These are phyloP conservation scores for Claviceps sp. DNA, from an alignment of 2,329 filamentous ascomycete genomes.

Conservation along the genomic window DNA sequence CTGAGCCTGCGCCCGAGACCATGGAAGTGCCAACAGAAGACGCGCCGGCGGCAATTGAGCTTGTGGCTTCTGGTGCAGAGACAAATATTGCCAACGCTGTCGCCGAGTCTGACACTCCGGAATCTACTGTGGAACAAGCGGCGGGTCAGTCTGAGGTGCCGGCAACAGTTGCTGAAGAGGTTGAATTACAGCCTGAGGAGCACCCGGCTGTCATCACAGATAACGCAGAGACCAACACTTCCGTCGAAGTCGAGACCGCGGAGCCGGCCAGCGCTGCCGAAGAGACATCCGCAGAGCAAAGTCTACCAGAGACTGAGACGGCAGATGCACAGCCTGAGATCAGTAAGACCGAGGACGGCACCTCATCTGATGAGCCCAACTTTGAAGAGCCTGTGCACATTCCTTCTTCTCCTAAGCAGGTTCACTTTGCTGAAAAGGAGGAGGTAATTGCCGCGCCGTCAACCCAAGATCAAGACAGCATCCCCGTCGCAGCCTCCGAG, in stretches of 20 bases:
- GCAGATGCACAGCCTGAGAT: neutral
- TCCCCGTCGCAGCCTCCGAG: neutral
- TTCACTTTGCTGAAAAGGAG: conserved; percentile 6
- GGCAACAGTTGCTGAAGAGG: neutral
- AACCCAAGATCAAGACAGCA: neutral
- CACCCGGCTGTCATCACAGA: neutral
- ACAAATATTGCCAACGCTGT: neutral
- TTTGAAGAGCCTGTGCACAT: neutral
- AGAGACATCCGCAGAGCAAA: neutral
- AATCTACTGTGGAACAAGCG: neutral
- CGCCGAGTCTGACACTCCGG: neutral
- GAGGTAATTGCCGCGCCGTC: neutral
- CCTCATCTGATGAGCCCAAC: neutral
- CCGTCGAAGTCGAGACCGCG: neutral
- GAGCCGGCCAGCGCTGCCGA: neutral
- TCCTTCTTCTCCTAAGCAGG: conserved; percentile 3
- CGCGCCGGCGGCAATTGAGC: neutral
- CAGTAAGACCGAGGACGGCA: neutral
- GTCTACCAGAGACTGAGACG: neutral
- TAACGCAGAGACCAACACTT: neutral
- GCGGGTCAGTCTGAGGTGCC: neutral
- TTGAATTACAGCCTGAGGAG: neutral
- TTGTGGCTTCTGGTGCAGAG: neutral
- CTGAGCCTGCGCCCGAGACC: neutral
- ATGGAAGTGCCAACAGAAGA: neutral